A percentile compares a stretch with the other conserved stretches of the same genome.
Conservation (phyloP, 345 rosid species). For the Diplotaxis tenuifolia region DNA sequence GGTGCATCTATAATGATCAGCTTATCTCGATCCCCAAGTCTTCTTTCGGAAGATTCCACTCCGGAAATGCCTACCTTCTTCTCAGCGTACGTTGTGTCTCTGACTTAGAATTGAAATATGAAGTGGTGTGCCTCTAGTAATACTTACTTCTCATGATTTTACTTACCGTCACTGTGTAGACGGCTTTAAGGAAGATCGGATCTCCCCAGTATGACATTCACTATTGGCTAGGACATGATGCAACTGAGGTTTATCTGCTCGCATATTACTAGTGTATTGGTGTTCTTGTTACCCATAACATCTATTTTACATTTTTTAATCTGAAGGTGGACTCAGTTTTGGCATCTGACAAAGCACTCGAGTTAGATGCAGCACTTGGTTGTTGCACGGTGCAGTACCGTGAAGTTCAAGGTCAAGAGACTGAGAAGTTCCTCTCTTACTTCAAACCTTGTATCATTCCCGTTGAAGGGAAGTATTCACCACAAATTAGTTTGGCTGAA, state of each 20-base stretch:
- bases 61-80: conserved; percentile 66
- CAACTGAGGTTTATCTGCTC: conserved; percentile 50
- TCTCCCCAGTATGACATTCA: conserved; percentile 64
- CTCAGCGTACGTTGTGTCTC: conserved; percentile 43
- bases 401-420: conserved; percentile 88
- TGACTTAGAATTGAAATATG: background rate
- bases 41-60: conserved; percentile 62
- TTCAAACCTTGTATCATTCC: conserved; percentile 90
- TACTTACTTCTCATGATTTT: background rate
- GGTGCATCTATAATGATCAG: conserved; percentile 61
- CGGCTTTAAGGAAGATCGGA: conserved; percentile 51
- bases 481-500: conserved; percentile 37
- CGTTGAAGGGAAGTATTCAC: conserved; percentile 55
- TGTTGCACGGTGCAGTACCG: conserved; percentile 78
- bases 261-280: too few species aligned
- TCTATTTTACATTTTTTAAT: background rate
- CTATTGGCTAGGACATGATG: conserved; percentile 79
- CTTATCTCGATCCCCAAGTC: conserved; percentile 58
- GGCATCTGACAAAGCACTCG: conserved; percentile 77
- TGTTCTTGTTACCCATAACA: background rate
- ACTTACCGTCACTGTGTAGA: conserved; percentile 49
- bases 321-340: conserved; percentile 58
- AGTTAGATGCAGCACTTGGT: conserved; percentile 75
- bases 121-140: background rate
- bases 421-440: conserved; percentile 71